phyloP scores from a whole-genome alignment of 140 eudicot species.

The Erigeron philadelphicus region DNA sequence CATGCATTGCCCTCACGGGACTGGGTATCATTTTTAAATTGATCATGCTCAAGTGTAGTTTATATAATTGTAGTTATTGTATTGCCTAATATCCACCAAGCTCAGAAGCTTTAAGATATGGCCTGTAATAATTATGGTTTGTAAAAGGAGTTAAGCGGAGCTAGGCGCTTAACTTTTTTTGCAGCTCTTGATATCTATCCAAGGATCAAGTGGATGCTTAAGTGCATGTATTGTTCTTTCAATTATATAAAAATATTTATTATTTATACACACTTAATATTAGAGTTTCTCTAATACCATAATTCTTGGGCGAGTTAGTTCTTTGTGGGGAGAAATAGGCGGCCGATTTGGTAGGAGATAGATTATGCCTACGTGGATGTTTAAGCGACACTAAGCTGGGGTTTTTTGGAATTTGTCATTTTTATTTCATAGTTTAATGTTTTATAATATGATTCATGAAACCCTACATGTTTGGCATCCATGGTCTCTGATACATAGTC shows the following conservation, averaged over 20 bases:
- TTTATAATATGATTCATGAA: too few relatives aligned
- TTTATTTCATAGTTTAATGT: too few relatives aligned
- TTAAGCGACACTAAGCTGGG: too few relatives aligned
- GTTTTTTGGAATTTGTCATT: too few relatives aligned
- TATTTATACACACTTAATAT: not conserved
- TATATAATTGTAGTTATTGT: slow-evolving; percentile 5
- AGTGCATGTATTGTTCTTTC: not conserved
- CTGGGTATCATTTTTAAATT: not conserved
- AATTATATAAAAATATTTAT: not conserved
- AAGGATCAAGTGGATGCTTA: not conserved
- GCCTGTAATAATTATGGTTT: not conserved
- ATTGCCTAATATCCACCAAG: not conserved
- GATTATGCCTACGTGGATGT: too few relatives aligned
- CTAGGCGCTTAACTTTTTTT: not conserved
- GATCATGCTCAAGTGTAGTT: slow-evolving; percentile 1
- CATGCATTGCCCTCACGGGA: too few relatives aligned
- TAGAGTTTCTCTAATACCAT: not conserved
- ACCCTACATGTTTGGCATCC: too few relatives aligned
- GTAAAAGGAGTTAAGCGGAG: not conserved
- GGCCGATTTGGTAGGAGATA: too few relatives aligned
- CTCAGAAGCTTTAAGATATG: slow-evolving; percentile 4
- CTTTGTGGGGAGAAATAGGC: not conserved
- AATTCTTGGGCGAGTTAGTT: slow-evolving; percentile 7
- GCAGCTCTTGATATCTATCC: not conserved
- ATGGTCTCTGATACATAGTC: too few relatives aligned